Evolutionary conservation across 306 rosid genomes (phyloP), one percentile per base, ranked within the genome.

Genomic region (Corylus heterophylla): DNA sequence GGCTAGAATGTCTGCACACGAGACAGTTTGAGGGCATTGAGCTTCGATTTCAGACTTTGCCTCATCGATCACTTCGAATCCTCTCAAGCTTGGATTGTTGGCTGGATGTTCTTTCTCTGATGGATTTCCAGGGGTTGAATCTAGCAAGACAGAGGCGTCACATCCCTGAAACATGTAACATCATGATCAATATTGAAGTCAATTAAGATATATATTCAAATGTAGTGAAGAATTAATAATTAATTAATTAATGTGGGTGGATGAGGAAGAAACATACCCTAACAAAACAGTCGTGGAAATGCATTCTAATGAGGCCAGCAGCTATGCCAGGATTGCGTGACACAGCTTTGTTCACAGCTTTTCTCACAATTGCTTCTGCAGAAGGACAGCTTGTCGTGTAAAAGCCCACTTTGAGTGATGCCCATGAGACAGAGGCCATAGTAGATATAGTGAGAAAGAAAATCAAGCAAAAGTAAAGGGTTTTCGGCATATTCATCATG

Each of bases 241-340:
- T 1, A 0, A 8, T 0, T 7, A 35, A 12, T 3, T 12, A 22
- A 31, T 31, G 35, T 31, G 35, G 35, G 35, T 31, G 35, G 35
- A 2, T 31, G 35, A 31, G 35, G 35, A 31, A 45, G 2, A 31
- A 12, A 20, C 67, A 9, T 78, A 83, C 88, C 74, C 90, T 79
- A 11, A 84, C 85, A 58, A 87, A 87, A 14, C 88, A 87, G 37
- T 87, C 90, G 44, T 87, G 88, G 52, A 84, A 87, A 69, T 87
- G 86, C 83, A 87, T 69, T 56, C 90, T 48, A 4, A 87, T 82
- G 55, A 84, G 84, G 44, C 83, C 86, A 18, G 88, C 86, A 39
- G 85, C 86, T 0, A 82, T 8, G 83, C 85, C 83, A 1, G 86
- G 77, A 68, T 84, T 76, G 1, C 7, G 67, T 16, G 85, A 79